These are phyloP conservation scores for Colletotrichum acutatum DNA, from an alignment of 2,329 filamentous ascomycete genomes.

Conservation along the genomic window DNA sequence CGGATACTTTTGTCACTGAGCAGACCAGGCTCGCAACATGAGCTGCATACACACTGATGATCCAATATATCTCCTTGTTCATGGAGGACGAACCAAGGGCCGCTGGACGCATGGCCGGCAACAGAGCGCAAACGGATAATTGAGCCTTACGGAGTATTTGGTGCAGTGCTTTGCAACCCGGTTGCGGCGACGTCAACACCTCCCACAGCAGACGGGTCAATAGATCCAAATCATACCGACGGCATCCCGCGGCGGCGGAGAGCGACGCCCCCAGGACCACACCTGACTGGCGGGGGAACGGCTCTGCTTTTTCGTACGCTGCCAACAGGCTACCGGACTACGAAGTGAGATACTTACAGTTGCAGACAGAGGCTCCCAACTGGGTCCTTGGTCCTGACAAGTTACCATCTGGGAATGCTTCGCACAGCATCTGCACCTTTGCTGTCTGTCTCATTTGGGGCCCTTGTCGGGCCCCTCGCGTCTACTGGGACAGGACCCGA, in stretches of 20 bases:
- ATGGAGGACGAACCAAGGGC: neutral
- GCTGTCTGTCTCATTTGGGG: constrained; percentile 4
- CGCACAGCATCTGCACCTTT: neutral
- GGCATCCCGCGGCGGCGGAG: constrained; percentile 23
- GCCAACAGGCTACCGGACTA: neutral
- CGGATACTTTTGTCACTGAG: neutral
- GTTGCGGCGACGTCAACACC: constrained; percentile 18
- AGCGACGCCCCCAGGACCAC: constrained; percentile 1
- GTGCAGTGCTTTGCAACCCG: constrained; percentile 8
- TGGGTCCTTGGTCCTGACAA: neutral
- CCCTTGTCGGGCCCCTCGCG: neutral
- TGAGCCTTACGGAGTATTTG: neutral
- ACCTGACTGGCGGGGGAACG: constrained; percentile 24
- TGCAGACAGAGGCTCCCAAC: neutral
- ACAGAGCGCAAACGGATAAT: constrained; percentile 20
- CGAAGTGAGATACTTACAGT: neutral
- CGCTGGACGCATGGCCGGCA: neutral
- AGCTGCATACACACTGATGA: neutral
- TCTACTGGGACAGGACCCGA: neutral
- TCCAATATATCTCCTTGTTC: constrained; percentile 2
- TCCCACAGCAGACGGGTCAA: neutral
- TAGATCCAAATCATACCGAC: constrained; percentile 8
- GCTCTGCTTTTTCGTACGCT: neutral
- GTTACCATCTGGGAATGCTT: neutral
- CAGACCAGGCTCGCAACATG: neutral